Evolutionary conservation across 371 early-diverging fungal species (phyloP).

Genomic region (Mortierella sp.): DNA sequence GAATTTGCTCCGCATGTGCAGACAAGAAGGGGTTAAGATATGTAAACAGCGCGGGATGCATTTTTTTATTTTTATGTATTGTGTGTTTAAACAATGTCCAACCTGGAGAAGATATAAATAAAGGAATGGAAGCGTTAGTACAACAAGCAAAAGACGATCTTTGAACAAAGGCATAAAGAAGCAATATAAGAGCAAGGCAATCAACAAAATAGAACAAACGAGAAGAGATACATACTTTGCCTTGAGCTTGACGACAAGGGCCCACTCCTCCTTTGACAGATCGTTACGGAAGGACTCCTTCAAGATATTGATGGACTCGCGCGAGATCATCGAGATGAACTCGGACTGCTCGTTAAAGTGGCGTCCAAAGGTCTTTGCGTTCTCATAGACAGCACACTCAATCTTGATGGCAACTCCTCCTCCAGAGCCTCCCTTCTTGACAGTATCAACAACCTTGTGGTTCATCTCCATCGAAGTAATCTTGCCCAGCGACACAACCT

Average conservation of each 20-base stretch:
- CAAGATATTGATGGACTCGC: slow-evolving; percentile 97
- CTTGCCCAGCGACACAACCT: slow-evolving; percentile 88
- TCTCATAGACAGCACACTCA: slow-evolving; percentile 90
- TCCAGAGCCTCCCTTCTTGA: slow-evolving; percentile 89
- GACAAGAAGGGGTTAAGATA: background rate
- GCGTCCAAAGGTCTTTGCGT: slow-evolving; percentile 94
- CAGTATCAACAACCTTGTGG: slow-evolving; percentile 89
- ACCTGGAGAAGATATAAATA: slow-evolving; percentile 8
- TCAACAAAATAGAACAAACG: background rate
- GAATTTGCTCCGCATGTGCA: background rate
- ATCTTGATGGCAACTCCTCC: slow-evolving; percentile 98
- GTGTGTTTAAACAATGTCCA: slow-evolving; percentile 44
- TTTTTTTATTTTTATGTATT: slow-evolving; percentile 13
- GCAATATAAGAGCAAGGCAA: background rate
- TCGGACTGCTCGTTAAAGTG: slow-evolving; percentile 96
- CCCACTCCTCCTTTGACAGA: slow-evolving; percentile 96
- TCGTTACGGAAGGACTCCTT: slow-evolving; percentile 98
- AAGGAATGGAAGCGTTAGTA: background rate
- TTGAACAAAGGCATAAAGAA: background rate
- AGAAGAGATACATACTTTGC: slow-evolving; percentile 43
- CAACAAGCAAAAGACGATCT: background rate
- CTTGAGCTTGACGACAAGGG: slow-evolving; percentile 88
- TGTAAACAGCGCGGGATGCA: slow-evolving; percentile 9
- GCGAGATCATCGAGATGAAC: slow-evolving; percentile 87
- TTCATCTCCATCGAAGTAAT: slow-evolving; percentile 98